Percentiles rank a stretch among this genome's conserved stretches.
phyloP scores from a whole-genome alignment of 1,139 yeast genomes.

The Candida freyschussii region DNA sequence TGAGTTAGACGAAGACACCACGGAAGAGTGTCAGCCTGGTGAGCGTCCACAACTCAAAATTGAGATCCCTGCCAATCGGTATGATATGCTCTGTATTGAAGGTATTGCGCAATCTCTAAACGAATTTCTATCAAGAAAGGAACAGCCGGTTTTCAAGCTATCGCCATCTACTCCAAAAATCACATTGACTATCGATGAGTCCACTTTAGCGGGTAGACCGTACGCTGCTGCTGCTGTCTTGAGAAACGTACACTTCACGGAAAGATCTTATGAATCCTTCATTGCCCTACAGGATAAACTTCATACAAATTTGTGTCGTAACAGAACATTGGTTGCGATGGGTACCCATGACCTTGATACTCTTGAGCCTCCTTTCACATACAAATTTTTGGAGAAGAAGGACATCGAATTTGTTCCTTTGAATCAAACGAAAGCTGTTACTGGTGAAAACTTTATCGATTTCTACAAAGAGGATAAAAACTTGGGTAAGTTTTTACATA shows the following conservation, averaged over 20 bases:
- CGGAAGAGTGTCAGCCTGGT: slow-evolving; percentile 66
- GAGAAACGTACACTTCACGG: slow-evolving; percentile 75
- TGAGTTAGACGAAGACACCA: slow-evolving; percentile 91
- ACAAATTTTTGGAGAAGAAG: slow-evolving; percentile 77
- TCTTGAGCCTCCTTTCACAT: slow-evolving; percentile 79
- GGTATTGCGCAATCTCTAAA: slow-evolving; percentile 95
- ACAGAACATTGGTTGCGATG: slow-evolving; percentile 94
- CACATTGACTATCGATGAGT: slow-evolving; percentile 67
- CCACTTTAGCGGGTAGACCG: slow-evolving; percentile 75
- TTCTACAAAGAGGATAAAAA: slow-evolving; percentile 90
- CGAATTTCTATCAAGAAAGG: slow-evolving; percentile 70
- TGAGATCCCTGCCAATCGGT: slow-evolving; percentile 97
- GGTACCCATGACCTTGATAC: slow-evolving; percentile 96
- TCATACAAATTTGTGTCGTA: slow-evolving; percentile 93
- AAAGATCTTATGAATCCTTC: slow-evolving; percentile 87
- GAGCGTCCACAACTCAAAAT: slow-evolving; percentile 96
- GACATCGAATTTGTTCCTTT: slow-evolving; percentile 79
- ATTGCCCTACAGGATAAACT: slow-evolving; percentile 94
- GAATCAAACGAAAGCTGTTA: slow-evolving; percentile 74
- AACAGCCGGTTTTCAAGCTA: slow-evolving; percentile 64
- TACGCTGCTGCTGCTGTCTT: slow-evolving; percentile 92
- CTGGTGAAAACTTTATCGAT: slow-evolving; percentile 78
- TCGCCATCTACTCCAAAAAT: slow-evolving; percentile 57
- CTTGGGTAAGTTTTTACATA: slow-evolving; percentile 80
- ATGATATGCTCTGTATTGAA: slow-evolving; percentile 96